Conservation (phyloP, 169 alveolate species). For the Toxoplasma gondii region DNA sequence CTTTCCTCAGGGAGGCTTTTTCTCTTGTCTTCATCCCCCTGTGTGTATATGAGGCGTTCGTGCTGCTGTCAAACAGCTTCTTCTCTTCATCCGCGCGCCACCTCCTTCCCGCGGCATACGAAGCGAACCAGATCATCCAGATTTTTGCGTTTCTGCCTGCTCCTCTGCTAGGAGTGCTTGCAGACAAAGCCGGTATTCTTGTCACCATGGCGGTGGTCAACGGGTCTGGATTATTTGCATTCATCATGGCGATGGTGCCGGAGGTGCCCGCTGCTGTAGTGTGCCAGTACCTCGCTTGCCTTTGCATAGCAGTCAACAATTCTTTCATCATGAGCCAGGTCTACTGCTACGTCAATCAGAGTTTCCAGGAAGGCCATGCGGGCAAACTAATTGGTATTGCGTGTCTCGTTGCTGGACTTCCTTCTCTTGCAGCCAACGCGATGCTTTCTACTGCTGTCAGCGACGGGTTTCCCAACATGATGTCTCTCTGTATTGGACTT, state of each 20-base stretch:
- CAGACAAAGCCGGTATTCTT: conserved; percentile 21
- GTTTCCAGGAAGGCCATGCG: conserved; percentile 25
- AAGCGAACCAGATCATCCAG: conserved; percentile 32
- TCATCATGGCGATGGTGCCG: conserved; percentile 1
- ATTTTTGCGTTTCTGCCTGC: conserved; percentile 33
- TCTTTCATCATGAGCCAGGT: conserved; percentile 29
- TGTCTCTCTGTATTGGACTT: not conserved
- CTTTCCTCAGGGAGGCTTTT: not conserved
- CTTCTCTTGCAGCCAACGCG: conserved; percentile 18
- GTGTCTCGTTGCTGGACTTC: conserved; percentile 4
- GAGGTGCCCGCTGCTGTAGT: conserved; percentile 20
- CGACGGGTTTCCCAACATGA: not conserved
- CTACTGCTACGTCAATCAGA: conserved; percentile 20
- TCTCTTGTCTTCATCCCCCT: not conserved
- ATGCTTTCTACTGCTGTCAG: not conserved
- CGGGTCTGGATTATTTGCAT: conserved; percentile 5
- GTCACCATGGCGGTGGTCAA: not conserved
- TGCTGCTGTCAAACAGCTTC: not conserved
- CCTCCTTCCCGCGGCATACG: conserved; percentile 39
- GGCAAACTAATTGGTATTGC: conserved; percentile 10
- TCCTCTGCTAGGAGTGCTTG: conserved; percentile 31
- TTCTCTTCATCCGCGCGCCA: not conserved
- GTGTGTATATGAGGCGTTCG: conserved; percentile 8
- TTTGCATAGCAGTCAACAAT: not conserved
- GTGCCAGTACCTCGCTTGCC: conserved; percentile 2